A percentile compares a stretch with the other conserved stretches of the same genome.
phyloP scores from a whole-genome alignment of 805 yeast genomes.

The Sugiyamaella americana region DNA sequence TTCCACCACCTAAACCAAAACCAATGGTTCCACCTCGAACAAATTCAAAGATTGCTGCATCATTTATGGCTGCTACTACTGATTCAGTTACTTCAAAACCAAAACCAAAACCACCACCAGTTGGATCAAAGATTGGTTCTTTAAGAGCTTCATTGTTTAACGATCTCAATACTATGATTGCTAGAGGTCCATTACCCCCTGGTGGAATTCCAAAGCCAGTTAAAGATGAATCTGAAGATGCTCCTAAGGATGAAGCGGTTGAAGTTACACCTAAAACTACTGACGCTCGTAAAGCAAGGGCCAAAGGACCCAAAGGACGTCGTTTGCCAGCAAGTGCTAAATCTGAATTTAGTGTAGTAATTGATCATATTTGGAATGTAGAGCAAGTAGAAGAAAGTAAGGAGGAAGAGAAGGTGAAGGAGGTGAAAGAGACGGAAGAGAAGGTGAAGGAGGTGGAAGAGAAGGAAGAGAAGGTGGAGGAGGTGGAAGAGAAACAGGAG shows the following conservation, averaged over 20 bases:
- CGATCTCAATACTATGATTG: constrained; percentile 20
- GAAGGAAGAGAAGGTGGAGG: neutral
- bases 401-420: neutral
- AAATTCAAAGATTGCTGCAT: constrained; percentile 2
- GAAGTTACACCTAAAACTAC: neutral
- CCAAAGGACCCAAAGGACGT: constrained; percentile 28
- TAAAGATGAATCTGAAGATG: constrained; percentile 8
- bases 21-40: constrained; percentile 11
- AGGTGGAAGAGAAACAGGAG: neutral
- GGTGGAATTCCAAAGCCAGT: constrained; percentile 10
- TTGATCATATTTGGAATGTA: constrained; percentile 18
- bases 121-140: constrained; percentile 20
- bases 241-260: neutral
- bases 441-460: constrained; percentile 5
- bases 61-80: constrained; percentile 7
- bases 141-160: constrained; percentile 22
- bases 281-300: constrained; percentile 20
- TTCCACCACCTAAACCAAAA: constrained; percentile 1
- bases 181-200: constrained; percentile 22
- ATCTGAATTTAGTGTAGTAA: constrained; percentile 17
- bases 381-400: constrained; percentile 4
- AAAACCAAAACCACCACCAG: constrained; percentile 20
- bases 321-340: constrained; percentile 30
- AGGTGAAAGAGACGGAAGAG: constrained; percentile 1
- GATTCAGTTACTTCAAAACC: constrained; percentile 18